Conservation (phyloP, 176 grass and related monocot genomes). For the Luzula sylvatica region DNA sequence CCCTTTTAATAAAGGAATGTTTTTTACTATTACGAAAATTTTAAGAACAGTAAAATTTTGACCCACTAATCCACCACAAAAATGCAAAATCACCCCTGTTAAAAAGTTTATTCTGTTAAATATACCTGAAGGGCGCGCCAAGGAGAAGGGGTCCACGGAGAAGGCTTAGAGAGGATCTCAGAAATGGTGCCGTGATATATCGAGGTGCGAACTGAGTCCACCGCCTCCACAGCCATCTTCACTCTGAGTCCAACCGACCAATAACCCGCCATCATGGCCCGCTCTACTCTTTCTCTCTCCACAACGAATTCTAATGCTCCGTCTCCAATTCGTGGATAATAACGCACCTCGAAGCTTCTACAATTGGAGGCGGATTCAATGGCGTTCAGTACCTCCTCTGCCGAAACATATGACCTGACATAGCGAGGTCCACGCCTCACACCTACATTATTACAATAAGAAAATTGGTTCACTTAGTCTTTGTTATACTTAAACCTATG, state of each 20-base stretch:
- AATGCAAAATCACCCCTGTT: too few relatives aligned
- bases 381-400: slow-evolving; percentile 33
- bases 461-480: neutral
- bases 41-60: too few relatives aligned
- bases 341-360: slow-evolving; percentile 35
- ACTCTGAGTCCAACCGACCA: slow-evolving; percentile 25
- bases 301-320: slow-evolving; percentile 46
- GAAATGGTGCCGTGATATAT: slow-evolving; percentile 34
- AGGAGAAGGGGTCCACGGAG: slow-evolving; percentile 13
- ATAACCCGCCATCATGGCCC: slow-evolving; percentile 7
- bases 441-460: neutral
- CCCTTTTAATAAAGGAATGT: too few relatives aligned
- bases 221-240: slow-evolving; percentile 35
- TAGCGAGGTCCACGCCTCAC: slow-evolving; percentile 9
- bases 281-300: slow-evolving; percentile 36
- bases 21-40: too few relatives aligned
- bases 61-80: too few relatives aligned
- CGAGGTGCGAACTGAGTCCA: slow-evolving; percentile 22
- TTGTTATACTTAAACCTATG: neutral
- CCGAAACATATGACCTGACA: slow-evolving; percentile 26
- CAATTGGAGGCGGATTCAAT: slow-evolving; percentile 27
- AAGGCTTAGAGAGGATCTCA: slow-evolving; percentile 8
- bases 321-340: slow-evolving; percentile 36
- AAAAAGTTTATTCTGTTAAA: neutral
- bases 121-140: slow-evolving; percentile 55